Base-by-base conservation (phyloP, 208 protist genomes). In the Zelonia costaricensis region DNA sequence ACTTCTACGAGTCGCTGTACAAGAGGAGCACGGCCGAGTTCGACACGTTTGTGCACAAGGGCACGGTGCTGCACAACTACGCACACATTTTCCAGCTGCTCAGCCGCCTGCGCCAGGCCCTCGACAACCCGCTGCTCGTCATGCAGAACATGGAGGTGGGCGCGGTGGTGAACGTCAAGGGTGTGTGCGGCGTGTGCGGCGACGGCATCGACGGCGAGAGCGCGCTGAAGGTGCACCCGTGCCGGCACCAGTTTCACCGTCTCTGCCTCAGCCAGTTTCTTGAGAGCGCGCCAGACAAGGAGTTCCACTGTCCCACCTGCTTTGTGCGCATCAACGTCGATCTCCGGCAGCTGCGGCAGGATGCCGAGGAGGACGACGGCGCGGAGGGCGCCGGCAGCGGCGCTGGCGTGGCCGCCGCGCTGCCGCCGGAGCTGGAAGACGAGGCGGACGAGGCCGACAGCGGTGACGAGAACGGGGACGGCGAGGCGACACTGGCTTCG, bases 81-180 rank as follows among this genome's bases (percentile, higher is more conserved):
- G 92, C 93, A 30, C 89, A 98, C 66, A 97, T 98, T 70, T 97
- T 98, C 76, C 91, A 97, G 68, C 71, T 98, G 35, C 78, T 98
- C 35, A 93, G 89, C 56, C 84, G 93, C 16, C 82, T 98, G 49
- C 84, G 93, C 9, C 94, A 98, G 70, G 82, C 92, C 23, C 79
- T 97, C 25, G 92, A 97, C 73, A 91, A 97, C 61, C 92, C 92
- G 35, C 77, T 91, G 56, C 67, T 97, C 42, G 92, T 95, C 16
- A 67, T 93, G 49, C 57, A 86, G 23, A 77, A 74, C 44, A 91
- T 92, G 82, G 69, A 91, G 13, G 70, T 92, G 13, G 82, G 83
- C 23, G 38, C 54, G 16, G 69, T 88, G 35, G 64, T 69, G 42
- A 69, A 92, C 69, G 46, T 49, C n/a, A 88, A 91, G 54, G 88